Evolutionary conservation across 2,329 filamentous ascomycete species (phyloP).

Genomic region (Claviceps monticola): DNA sequence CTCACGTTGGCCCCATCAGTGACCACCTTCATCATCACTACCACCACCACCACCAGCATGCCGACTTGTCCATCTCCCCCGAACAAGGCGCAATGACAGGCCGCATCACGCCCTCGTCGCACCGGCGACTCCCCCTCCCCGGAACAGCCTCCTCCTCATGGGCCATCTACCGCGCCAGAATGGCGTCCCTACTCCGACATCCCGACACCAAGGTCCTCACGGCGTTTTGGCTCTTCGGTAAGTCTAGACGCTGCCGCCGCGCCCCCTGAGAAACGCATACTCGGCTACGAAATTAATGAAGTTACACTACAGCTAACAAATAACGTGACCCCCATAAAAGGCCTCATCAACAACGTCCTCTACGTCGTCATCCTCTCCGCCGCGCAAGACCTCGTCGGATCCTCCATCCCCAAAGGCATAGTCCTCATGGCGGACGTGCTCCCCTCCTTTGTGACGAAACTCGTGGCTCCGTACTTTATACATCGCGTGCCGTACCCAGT

Average conservation of each 20-base stretch:
- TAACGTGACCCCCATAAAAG: conserved; percentile 9
- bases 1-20: too few relatives aligned
- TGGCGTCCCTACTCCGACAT: conserved; percentile 49
- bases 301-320: neutral
- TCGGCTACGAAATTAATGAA: too few relatives aligned
- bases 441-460: conserved; percentile 77
- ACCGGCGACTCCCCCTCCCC: conserved; percentile 39
- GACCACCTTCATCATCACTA: neutral
- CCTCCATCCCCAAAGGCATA: conserved; percentile 77
- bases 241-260: neutral
- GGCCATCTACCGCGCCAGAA: conserved; percentile 55
- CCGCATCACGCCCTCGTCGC: conserved; percentile 26
- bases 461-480: conserved; percentile 87
- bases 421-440: conserved; percentile 89
- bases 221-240: conserved; percentile 93
- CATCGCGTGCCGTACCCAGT: conserved; percentile 68
- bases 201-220: conserved; percentile 57
- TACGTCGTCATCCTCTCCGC: conserved; percentile 95
- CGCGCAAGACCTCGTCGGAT: conserved; percentile 87
- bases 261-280: too few relatives aligned
- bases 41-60: neutral
- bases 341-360: conserved; percentile 82
- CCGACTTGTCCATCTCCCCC: neutral
- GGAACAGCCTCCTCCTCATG: conserved; percentile 52
- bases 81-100: conserved; percentile 18